These are phyloP conservation scores for Carex scoparia DNA, from an alignment of 176 grass and related monocot genomes.

Conservation along the genomic window DNA sequence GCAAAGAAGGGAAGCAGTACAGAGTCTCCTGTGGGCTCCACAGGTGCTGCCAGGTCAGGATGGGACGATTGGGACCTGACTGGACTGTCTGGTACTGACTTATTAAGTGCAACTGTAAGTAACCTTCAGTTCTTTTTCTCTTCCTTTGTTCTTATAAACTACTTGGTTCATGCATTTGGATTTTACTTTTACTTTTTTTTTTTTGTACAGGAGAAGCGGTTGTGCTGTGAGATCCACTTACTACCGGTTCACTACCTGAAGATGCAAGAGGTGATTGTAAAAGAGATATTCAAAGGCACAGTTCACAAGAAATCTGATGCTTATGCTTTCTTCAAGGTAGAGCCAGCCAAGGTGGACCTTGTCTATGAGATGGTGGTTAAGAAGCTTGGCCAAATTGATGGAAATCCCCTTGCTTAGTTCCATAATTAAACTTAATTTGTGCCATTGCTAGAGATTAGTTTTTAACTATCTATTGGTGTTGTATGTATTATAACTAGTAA, in stretches of 20 bases:
- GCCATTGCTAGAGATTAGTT: background rate
- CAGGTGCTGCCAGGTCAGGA: conserved; percentile 32
- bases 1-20: conserved; percentile 50
- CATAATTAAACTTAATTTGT: background rate
- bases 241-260: conserved; percentile 74
- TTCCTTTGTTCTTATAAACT: background rate
- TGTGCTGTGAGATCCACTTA: conserved; percentile 78
- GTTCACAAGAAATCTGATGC: conserved; percentile 79
- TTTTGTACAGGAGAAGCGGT: conserved; percentile 59
- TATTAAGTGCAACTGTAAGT: conserved; percentile 76
- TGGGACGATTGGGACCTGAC: conserved; percentile 94
- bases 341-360: conserved; percentile 65
- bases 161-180: background rate
- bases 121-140: background rate
- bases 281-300: conserved; percentile 84
- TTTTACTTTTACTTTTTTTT: background rate
- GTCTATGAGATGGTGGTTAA: conserved; percentile 86
- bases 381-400: conserved; percentile 71
- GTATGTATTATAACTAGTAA: conserved; percentile 4
- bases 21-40: conserved; percentile 46
- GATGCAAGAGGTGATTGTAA: conserved; percentile 79
- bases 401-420: conserved; percentile 41
- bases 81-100: conserved; percentile 79
- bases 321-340: conserved; percentile 77
- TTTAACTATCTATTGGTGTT: conserved; percentile 4